Conservation (phyloP, 2,329 filamentous ascomycete species). For the Plectosphaerella cucumerina region DNA sequence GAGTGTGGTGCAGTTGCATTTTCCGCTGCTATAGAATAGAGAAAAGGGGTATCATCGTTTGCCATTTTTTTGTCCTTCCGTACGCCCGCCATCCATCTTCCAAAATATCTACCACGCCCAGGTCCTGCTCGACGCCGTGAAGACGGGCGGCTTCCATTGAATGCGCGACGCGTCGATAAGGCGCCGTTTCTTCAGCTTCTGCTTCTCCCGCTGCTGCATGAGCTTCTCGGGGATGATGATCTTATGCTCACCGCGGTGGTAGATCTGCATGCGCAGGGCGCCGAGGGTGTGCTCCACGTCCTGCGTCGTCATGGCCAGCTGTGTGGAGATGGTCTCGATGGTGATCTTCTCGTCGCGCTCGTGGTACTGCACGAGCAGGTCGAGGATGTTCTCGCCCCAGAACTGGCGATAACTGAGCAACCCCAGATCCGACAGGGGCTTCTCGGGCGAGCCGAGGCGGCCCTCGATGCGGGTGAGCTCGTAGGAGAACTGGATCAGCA, state of each 20-base stretch:
- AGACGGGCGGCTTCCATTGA: slow-evolving; percentile 95
- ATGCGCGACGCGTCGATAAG: slow-evolving; percentile 74
- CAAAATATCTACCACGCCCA: slow-evolving; percentile 83
- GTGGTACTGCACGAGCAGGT: slow-evolving; percentile 71
- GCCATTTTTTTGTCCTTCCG: not conserved
- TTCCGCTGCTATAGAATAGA: not conserved
- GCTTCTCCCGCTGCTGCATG: slow-evolving; percentile 73
- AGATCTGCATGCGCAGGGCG: slow-evolving; percentile 90
- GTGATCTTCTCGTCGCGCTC: slow-evolving; percentile 69
- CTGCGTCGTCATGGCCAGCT: slow-evolving; percentile 92
- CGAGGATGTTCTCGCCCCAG: slow-evolving; percentile 93
- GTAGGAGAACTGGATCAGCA: slow-evolving; percentile 96
- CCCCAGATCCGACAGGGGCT: slow-evolving; percentile 90
- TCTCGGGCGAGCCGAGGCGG: slow-evolving; percentile 93
- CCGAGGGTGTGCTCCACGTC: slow-evolving; percentile 95
- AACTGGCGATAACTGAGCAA: slow-evolving; percentile 93
- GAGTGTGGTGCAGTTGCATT: not conserved
- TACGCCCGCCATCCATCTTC: not conserved
- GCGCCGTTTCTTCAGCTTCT: slow-evolving; percentile 72
- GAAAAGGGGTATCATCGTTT: slow-evolving; percentile 5
- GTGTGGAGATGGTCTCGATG: slow-evolving; percentile 76
- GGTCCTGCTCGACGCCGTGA: slow-evolving; percentile 81
- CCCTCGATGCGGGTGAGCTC: slow-evolving; percentile 93
- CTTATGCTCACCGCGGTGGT: slow-evolving; percentile 95
- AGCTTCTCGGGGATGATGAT: slow-evolving; percentile 86